Evolutionary conservation across 495 filamentous ascomycete species (phyloP).

Genomic region (Hypoxylon perforatum): DNA sequence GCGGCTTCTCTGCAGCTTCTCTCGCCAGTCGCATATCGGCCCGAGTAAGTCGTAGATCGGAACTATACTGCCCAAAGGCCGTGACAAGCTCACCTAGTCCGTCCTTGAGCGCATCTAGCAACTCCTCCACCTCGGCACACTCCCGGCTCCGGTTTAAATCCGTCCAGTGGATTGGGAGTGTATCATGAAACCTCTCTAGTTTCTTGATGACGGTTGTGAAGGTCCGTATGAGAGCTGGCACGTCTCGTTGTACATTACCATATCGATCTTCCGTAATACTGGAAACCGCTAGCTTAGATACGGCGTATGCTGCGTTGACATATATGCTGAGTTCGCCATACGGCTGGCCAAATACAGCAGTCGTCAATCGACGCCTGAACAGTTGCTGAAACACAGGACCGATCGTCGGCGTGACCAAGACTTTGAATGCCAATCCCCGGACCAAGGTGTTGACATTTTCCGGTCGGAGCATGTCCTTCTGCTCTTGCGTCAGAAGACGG

Average conservation of each 20-base stretch:
- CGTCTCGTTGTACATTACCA: constrained; percentile 83
- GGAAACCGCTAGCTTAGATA: constrained; percentile 74
- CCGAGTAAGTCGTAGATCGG: constrained; percentile 70
- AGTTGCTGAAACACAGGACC: constrained; percentile 79
- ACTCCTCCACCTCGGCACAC: constrained; percentile 70
- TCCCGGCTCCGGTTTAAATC: constrained; percentile 67
- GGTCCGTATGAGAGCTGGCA: constrained; percentile 75
- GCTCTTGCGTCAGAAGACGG: constrained; percentile 56
- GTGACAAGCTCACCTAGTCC: constrained; percentile 70
- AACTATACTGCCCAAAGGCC: constrained; percentile 76
- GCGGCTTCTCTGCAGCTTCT: constrained; percentile 63
- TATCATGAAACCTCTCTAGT: constrained; percentile 73
- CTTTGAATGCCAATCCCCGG: constrained; percentile 40
- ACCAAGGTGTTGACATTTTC: constrained; percentile 52
- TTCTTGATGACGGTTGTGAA: constrained; percentile 73
- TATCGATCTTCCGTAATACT: constrained; percentile 86
- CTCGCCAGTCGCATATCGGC: constrained; percentile 76
- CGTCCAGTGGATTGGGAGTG: constrained; percentile 80
- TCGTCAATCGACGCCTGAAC: constrained; percentile 69
- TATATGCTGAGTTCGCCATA: constrained; percentile 72
- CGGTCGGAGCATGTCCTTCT: constrained; percentile 56
- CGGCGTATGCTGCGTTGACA: constrained; percentile 74
- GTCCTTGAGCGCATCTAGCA: constrained; percentile 67
- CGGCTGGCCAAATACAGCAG: constrained; percentile 75
- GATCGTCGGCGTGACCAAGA: constrained; percentile 61